phyloP scores from a whole-genome alignment of 768 basidiomycete species.

The Xerocomus brunneocitrinus region DNA sequence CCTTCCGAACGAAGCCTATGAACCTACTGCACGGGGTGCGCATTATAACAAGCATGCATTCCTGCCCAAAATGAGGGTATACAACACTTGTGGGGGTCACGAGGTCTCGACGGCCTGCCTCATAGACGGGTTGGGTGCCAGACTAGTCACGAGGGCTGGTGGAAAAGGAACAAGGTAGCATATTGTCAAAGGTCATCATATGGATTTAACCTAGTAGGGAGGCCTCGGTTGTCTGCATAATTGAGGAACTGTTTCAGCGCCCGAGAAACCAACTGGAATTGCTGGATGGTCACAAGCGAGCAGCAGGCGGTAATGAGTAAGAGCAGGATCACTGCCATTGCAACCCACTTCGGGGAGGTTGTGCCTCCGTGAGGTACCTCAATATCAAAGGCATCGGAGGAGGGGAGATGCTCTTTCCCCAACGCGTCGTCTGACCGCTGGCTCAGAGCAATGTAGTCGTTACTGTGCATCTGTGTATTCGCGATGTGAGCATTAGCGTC shows the following conservation, averaged over 20 bases:
- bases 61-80: conserved; percentile 1
- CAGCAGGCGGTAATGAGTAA: conserved; percentile 23
- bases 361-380: conserved; percentile 2
- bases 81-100: neutral
- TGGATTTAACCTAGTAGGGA: conserved; percentile 27
- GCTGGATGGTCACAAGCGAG: conserved; percentile 12
- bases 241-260: conserved; percentile 15
- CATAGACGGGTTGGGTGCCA: too few species aligned
- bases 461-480: conserved; percentile 13
- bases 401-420: neutral
- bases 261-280: conserved; percentile 15
- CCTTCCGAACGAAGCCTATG: neutral
- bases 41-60: neutral
- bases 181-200: conserved; percentile 28
- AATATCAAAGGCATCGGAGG: neutral
- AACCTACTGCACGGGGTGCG: neutral
- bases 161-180: neutral
- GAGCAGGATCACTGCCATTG: conserved; percentile 17
- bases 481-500: neutral
- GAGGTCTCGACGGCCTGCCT: too few species aligned
- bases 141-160: neutral
- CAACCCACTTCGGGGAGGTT: conserved; percentile 6
- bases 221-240: conserved; percentile 21
- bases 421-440: neutral
- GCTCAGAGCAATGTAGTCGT: conserved; percentile 9